Percentiles rank a stretch among this genome's conserved stretches.
Evolutionary conservation across 2,329 filamentous ascomycete species (phyloP).

Genomic region (Phialocephala sp.): DNA sequence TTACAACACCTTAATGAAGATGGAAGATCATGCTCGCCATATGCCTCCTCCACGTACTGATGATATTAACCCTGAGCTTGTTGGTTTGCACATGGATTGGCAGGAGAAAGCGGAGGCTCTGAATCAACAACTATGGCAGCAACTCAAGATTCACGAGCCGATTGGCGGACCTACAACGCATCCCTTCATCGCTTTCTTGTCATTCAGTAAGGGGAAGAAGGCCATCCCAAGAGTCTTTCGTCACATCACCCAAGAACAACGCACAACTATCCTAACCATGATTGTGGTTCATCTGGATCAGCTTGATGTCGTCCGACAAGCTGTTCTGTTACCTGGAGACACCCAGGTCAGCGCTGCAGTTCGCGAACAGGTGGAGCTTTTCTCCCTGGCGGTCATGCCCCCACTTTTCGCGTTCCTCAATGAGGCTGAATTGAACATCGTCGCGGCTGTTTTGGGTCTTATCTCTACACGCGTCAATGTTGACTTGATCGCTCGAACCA

Average conservation of each 20-base stretch:
- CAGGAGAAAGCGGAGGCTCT: slow-evolving; percentile 71
- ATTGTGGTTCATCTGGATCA: slow-evolving; percentile 92
- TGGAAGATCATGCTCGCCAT: slow-evolving; percentile 89
- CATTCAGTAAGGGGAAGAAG: slow-evolving; percentile 95
- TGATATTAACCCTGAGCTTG: slow-evolving; percentile 68
- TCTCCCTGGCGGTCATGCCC: slow-evolving; percentile 86
- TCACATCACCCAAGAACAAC: slow-evolving; percentile 89
- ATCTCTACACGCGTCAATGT: slow-evolving; percentile 79
- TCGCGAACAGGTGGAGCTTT: slow-evolving; percentile 91
- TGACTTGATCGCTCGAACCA: slow-evolving; percentile 81
- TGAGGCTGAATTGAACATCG: slow-evolving; percentile 88
- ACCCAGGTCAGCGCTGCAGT: slow-evolving; percentile 74
- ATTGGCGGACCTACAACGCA: slow-evolving; percentile 80
- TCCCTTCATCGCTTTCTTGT: slow-evolving; percentile 95
- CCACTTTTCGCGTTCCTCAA: slow-evolving; percentile 88
- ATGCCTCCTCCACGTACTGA: slow-evolving; percentile 70
- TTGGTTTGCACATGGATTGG: slow-evolving; percentile 82
- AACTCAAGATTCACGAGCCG: slow-evolving; percentile 91
- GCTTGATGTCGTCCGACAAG: slow-evolving; percentile 85
- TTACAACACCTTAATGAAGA: slow-evolving; percentile 86
- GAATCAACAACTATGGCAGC: slow-evolving; percentile 81
- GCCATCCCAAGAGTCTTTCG: slow-evolving; percentile 94
- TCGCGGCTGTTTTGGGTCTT: slow-evolving; percentile 86
- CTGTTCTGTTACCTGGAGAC: slow-evolving; percentile 75
- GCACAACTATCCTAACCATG: slow-evolving; percentile 94